A percentile compares a stretch with the other conserved stretches of the same genome.
Conservation (phyloP, 306 rosid genomes). For the Parietaria judaica region DNA sequence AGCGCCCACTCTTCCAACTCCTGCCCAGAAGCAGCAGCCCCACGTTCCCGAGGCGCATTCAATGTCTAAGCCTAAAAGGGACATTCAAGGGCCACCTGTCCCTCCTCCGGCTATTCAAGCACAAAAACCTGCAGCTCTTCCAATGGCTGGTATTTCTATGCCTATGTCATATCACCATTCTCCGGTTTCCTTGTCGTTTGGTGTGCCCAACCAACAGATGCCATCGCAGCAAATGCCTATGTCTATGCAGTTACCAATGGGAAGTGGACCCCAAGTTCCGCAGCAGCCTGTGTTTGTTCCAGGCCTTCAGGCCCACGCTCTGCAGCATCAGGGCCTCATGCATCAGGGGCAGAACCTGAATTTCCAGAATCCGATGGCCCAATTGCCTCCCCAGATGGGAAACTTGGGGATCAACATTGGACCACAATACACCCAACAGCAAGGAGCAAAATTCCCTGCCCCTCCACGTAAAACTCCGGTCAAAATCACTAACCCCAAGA, state of each 20-base stretch:
- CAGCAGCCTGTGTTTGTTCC: conserved; percentile 62
- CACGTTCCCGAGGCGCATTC: conserved; percentile 37
- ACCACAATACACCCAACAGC: conserved; percentile 65
- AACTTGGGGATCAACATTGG: conserved; percentile 51
- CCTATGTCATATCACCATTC: conserved; percentile 55
- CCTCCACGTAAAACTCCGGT: conserved; percentile 69
- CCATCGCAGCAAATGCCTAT: conserved; percentile 81
- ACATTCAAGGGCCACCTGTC: conserved; percentile 36
- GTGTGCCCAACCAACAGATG: conserved; percentile 68
- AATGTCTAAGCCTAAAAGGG: conserved; percentile 45
- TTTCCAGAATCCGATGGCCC: conserved; percentile 63
- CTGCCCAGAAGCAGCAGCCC: conserved; percentile 63
- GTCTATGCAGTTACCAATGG: conserved; percentile 50
- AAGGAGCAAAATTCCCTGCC: conserved; percentile 59
- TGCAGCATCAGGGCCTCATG: conserved; percentile 65
- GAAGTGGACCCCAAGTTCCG: conserved; percentile 56
- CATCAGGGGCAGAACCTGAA: conserved; percentile 62
- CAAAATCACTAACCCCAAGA: conserved; percentile 93
- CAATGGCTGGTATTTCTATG: conserved; percentile 61
- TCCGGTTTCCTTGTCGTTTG: conserved; percentile 62
- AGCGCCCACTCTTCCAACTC: conserved; percentile 50
- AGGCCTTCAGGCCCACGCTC: conserved; percentile 66
- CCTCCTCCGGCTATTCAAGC: conserved; percentile 40
- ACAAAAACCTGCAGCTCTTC: conserved; percentile 53
- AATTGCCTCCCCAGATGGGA: conserved; percentile 54